Percentiles rank a stretch among this genome's conserved stretches.
phyloP scores from a whole-genome alignment of 1,139 yeast genomes.

The Saccharomycopsis hybrid region DNA sequence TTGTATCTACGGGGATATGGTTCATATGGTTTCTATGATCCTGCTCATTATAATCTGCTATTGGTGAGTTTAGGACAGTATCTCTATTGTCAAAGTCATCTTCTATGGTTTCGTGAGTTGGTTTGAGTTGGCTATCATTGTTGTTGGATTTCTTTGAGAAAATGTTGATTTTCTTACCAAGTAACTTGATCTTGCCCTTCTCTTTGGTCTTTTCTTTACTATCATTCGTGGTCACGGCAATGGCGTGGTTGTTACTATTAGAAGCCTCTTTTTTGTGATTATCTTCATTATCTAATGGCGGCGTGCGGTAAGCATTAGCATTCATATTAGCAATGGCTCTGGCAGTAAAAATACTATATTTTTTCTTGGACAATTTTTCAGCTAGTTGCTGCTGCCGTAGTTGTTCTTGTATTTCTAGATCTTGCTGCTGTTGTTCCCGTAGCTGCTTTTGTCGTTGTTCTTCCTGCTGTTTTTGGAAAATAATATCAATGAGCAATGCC shows the following conservation, averaged over 20 bases:
- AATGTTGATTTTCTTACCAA: not conserved
- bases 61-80: not conserved
- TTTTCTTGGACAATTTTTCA: no score
- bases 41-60: not conserved
- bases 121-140: not conserved
- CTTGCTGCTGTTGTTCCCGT: not conserved
- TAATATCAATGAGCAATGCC: no score
- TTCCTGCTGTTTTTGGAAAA: not conserved
- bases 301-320: not conserved
- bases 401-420: not conserved
- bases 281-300: not conserved
- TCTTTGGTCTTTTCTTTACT: not conserved
- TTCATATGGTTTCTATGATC: not conserved
- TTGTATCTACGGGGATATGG: not conserved
- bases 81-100: not conserved
- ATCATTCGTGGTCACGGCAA: not conserved
- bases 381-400: not conserved
- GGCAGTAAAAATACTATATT: no score
- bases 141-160: not conserved
- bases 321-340: not conserved
- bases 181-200: not conserved
- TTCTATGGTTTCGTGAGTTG: not conserved
- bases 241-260: not conserved
- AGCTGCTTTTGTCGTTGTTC: not conserved
- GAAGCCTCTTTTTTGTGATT: not conserved